Evolutionary conservation across 805 yeast genomes (phyloP).

Genomic region (Pichia insulana): DNA sequence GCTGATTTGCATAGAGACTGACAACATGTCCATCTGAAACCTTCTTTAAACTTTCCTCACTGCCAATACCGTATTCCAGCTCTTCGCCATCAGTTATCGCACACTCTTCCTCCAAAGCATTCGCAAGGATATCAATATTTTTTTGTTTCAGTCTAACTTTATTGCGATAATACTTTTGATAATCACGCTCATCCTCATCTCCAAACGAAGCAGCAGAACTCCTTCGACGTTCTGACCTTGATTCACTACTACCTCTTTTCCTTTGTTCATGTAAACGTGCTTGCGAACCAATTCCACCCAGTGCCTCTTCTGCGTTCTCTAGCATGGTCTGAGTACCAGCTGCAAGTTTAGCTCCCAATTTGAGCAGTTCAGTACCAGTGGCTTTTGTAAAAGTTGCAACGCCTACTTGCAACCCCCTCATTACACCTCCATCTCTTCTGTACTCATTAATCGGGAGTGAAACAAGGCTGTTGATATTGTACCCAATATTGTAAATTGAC

Average conservation of each 20-base stretch:
- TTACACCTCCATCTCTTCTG: conserved; percentile 58
- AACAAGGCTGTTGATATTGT: conserved; percentile 67
- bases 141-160: conserved; percentile 4
- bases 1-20: conserved; percentile 82
- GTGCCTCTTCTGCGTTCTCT: conserved; percentile 69
- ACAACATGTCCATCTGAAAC: conserved; percentile 34
- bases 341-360: conserved; percentile 76
- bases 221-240: conserved; percentile 14
- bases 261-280: conserved; percentile 21
- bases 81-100: conserved; percentile 21
- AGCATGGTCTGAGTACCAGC: conserved; percentile 79
- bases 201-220: conserved; percentile 23
- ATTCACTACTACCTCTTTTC: background rate
- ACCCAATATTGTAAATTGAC: conserved; percentile 67
- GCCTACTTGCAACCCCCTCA: conserved; percentile 68
- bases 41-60: conserved; percentile 9
- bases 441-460: conserved; percentile 70
- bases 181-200: conserved; percentile 18
- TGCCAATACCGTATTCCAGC: conserved; percentile 23
- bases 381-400: conserved; percentile 64
- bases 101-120: conserved; percentile 11
- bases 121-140: conserved; percentile 16
- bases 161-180: conserved; percentile 7
- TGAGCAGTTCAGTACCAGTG: conserved; percentile 71
- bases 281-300: conserved; percentile 66